Conservation (phyloP, 352 stramenopile species). For the Phytophthora cryptogea region DNA sequence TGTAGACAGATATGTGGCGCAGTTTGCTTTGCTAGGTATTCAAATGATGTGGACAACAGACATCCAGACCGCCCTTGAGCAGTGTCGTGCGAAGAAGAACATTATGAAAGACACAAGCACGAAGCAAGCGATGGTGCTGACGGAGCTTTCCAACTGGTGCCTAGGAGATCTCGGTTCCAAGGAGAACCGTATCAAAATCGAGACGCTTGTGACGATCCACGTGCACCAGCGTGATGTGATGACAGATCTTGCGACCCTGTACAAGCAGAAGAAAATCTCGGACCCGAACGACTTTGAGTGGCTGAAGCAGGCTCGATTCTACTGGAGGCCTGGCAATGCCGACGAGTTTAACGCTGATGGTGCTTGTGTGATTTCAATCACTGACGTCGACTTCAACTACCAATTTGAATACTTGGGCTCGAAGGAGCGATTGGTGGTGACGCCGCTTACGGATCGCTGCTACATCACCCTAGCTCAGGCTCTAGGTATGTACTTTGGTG, state of each 20-base stretch:
- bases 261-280: slow-evolving; percentile 96
- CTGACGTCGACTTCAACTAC: slow-evolving; percentile 99
- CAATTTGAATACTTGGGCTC: slow-evolving; percentile 98
- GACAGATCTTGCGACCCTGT: slow-evolving; percentile 92
- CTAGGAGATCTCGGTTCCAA: slow-evolving; percentile 96
- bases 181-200: slow-evolving; percentile 97
- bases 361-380: slow-evolving; percentile 97
- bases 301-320: slow-evolving; percentile 99
- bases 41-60: slow-evolving; percentile 98
- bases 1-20: slow-evolving; percentile 94
- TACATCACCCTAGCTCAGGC: slow-evolving; percentile 98
- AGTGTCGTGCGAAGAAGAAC: slow-evolving; percentile 96
- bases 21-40: slow-evolving; percentile 96
- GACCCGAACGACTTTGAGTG: slow-evolving; percentile 99
- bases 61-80: slow-evolving; percentile 94
- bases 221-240: slow-evolving; percentile 98
- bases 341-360: slow-evolving; percentile 96
- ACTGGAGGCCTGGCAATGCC: slow-evolving; percentile 93
- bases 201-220: slow-evolving; percentile 98
- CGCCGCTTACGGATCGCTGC: slow-evolving; percentile 96
- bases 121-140: slow-evolving; percentile 93
- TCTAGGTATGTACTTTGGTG: slow-evolving; percentile 98
- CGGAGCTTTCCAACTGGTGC: slow-evolving; percentile 96
- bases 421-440: slow-evolving; percentile 97
- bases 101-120: slow-evolving; percentile 97